Evolutionary conservation across 805 yeast genomes (phyloP), one percentile per base, ranked within the genome.

Genomic region (Starmerella gropengiesseri): DNA sequence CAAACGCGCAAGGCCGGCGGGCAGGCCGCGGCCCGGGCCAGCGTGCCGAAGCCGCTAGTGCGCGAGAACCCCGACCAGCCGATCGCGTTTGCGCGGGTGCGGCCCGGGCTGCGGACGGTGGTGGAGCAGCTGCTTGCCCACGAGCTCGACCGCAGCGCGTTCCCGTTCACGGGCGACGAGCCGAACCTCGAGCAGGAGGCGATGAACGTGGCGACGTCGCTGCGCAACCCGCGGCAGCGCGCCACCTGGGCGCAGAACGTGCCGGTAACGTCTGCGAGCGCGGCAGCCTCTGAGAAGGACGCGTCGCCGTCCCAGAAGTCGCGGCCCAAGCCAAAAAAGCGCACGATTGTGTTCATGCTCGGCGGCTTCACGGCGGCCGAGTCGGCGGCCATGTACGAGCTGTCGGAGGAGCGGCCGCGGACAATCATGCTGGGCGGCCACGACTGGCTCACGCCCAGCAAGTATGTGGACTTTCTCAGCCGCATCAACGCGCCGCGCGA

Each of bases 321-420:
- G 16, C 20, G 8, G 14, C 9, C 9, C 7, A 37, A 37, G 39
- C 36, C 38, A 7, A 30, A 21, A 58, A 60, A 4, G 46, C 55
- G 37, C 67, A 67, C 87, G 7, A 73, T 87, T 50, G 74, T 86
- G 44, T 91, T 77, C 56, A 72, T 85, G 21, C 80, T 94, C 2
- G 99, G 99, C 18, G 98, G 97, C 7, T 62, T 82, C 17, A 84
- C 97, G 0, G 74, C 79, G 51, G 73, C 87, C 2, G 99, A 91
- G 60, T 64, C 81, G 22, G 72, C 89, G 48, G 71, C 83, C 11
- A 77, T 78, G 4, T 78, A 82, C 53, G 89, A 83, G 49, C 67
- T 85, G 36, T 72, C 84, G 7, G 61, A 65, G 14, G 60, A 69
- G 34, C 67, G 74, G 44, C 54, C 53, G 14, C 78, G 75, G 56